Base-by-base conservation (phyloP, 352 stramenopile species). In the Phytophthora tubulina region DNA sequence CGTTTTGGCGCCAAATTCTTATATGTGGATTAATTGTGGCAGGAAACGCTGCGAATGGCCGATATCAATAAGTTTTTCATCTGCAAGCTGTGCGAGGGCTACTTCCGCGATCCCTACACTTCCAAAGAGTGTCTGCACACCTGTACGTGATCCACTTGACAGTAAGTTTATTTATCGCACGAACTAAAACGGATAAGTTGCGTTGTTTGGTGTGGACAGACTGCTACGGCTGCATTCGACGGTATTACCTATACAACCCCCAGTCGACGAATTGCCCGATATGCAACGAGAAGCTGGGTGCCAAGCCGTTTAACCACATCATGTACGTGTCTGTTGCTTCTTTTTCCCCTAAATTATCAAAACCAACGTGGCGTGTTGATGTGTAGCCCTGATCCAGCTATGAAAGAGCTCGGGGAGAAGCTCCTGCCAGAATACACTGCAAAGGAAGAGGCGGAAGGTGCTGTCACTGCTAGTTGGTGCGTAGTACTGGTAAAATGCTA, bases 41-140 rank as follows among this genome's bases (percentile, higher is more conserved):
- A 91, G 83, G 72, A 83, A 50, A 79, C 78, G 31, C 64, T 92
- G 62, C 67, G 71, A 11, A 76, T 89, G 33, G 57, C 79, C 6
- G 63, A 84, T 39, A 76, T 90, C 33, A 88, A 88, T 56, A 63
- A 81, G 38, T 85, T 89, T 44, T 85, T 92, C 52, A 72, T 84
- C 49, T 96, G 86, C 67, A 76, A 65, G 41, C 48, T 96, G 14
- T 96, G 88, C 71, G 67, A 80, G 10, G 88, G 88, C 11, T 94
- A 94, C 65, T 73, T 92, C 17, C 74, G 78, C 14, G 84, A 93
- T 48, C 80, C 88, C 0, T 86, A 92, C 50, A 91, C 84, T 51
- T 84, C 93, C 48, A 87, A 89, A 46, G 88, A 96, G 71, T 96
- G 88, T 65, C 71, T 92, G 30, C 85, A 94, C 60, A 92, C 88